Evolutionary conservation across 306 rosid genomes (phyloP).

Genomic region (Cucurbita ficifolia): DNA sequence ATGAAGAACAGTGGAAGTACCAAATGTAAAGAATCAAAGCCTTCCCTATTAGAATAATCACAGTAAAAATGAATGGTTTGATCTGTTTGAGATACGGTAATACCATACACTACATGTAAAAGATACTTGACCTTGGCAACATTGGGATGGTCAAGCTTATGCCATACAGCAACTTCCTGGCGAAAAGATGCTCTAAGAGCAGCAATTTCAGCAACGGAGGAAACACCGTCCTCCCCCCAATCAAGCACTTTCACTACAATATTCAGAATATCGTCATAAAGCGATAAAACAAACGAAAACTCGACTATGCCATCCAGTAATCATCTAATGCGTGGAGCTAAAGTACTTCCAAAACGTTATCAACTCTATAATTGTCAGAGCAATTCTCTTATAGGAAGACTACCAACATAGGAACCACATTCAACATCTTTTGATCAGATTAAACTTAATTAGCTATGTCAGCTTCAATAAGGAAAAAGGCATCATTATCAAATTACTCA

Average conservation of each 20-base stretch:
- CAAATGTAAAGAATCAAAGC: not conserved
- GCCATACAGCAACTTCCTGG: constrained; percentile 56
- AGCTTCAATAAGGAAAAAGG: not conserved
- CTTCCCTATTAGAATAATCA: not conserved
- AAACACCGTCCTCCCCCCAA: constrained; percentile 33
- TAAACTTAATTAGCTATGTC: not conserved
- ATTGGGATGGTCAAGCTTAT: constrained; percentile 50
- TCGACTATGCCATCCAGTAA: not conserved
- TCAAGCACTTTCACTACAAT: constrained; percentile 39
- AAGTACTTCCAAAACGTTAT: not conserved
- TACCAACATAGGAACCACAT: not conserved
- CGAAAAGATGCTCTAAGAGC: constrained; percentile 30
- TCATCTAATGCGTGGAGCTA: not conserved
- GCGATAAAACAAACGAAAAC: not conserved
- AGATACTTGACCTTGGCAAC: constrained; percentile 26
- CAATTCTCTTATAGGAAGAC: not conserved
- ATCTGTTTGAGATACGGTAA: not conserved
- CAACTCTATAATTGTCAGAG: not conserved
- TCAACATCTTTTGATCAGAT: not conserved
- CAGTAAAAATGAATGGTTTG: not conserved
- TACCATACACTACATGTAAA: not conserved
- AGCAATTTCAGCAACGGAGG: constrained; percentile 32
- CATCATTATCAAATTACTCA: not conserved
- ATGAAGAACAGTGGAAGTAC: not conserved
- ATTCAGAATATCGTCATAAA: constrained; percentile 7